Percentiles rank a stretch among this genome's conserved stretches.
These are phyloP conservation scores for Globisporangium solare DNA, from an alignment of 352 stramenopile genomes.

Conservation along the genomic window DNA sequence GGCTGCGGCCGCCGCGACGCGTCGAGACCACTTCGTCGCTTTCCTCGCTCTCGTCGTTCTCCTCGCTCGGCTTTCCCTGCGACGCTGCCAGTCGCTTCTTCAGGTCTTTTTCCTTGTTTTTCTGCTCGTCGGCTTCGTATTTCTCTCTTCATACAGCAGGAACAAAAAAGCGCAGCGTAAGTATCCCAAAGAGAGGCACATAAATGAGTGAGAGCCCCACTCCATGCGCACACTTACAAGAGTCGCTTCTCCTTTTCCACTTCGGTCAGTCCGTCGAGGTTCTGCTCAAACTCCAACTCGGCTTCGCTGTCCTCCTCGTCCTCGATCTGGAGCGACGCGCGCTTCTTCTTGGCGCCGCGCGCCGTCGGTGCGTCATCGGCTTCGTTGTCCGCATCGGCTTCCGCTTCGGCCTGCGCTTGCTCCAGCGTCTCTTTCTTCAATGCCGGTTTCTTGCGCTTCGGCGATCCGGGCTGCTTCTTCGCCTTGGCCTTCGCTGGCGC, in stretches of 20 bases:
- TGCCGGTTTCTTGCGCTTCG: slow-evolving; percentile 17
- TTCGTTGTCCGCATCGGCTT: slow-evolving; percentile 58
- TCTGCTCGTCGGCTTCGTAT: slow-evolving; percentile 79
- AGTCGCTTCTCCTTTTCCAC: slow-evolving; percentile 86
- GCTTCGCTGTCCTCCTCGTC: slow-evolving; percentile 47
- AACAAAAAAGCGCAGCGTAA: not conserved
- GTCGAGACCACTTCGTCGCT: slow-evolving; percentile 41
- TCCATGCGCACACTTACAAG: slow-evolving; percentile 30
- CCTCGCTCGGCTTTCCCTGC: slow-evolving; percentile 38
- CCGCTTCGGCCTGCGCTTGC: slow-evolving; percentile 41
- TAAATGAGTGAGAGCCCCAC: not conserved
- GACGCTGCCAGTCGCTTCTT: slow-evolving; percentile 73
- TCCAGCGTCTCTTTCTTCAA: slow-evolving; percentile 29
- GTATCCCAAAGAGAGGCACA: not conserved
- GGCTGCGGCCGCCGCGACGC: slow-evolving; percentile 47
- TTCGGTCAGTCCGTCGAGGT: slow-evolving; percentile 62
- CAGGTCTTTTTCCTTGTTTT: slow-evolving; percentile 77
- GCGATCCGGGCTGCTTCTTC: slow-evolving; percentile 18
- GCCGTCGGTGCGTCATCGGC: slow-evolving; percentile 27
- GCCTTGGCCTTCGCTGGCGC: slow-evolving; percentile 29
- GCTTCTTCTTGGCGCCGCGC: slow-evolving; percentile 24
- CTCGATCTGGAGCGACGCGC: slow-evolving; percentile 32
- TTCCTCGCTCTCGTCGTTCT: slow-evolving; percentile 26
- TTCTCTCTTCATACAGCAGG: slow-evolving; percentile 45
- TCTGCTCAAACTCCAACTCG: slow-evolving; percentile 43